A percentile compares a stretch with the other conserved stretches of the same genome.
Evolutionary conservation across 768 basidiomycete species (phyloP).

Genomic region (Boletus eberwhitei): DNA sequence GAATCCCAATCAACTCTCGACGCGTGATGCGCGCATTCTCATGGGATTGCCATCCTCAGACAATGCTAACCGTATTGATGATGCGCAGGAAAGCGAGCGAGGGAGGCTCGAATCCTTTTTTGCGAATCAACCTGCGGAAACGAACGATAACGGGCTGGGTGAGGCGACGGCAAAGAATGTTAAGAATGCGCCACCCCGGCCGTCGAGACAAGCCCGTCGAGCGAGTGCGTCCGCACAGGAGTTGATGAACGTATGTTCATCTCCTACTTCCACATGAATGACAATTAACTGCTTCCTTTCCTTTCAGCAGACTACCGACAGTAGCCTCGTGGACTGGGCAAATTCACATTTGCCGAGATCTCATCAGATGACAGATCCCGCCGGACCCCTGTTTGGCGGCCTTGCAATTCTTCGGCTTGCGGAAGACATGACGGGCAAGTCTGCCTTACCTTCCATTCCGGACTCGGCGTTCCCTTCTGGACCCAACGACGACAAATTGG

Average conservation of each 20-base stretch:
- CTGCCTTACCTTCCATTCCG: conserved; percentile 66
- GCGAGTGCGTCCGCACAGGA: conserved; percentile 31
- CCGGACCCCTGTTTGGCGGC: conserved; percentile 54
- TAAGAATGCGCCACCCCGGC: conserved; percentile 54
- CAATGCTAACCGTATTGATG: conserved; percentile 18
- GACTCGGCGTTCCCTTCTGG: conserved; percentile 75
- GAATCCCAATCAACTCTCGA: conserved; percentile 78
- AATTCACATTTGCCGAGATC: conserved; percentile 74
- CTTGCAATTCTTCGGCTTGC: conserved; percentile 81
- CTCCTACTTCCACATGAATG: neutral
- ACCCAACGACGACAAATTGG: conserved; percentile 72
- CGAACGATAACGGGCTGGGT: conserved; percentile 12
- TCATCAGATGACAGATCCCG: conserved; percentile 51
- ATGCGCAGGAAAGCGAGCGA: conserved; percentile 41
- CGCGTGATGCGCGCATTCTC: conserved; percentile 72
- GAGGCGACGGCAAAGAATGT: conserved; percentile 15
- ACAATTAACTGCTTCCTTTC: too few species aligned
- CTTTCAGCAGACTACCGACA: conserved; percentile 35
- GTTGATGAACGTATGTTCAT: conserved; percentile 14
- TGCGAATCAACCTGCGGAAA: conserved; percentile 34
- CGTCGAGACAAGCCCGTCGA: conserved; percentile 61
- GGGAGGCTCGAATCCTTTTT: conserved; percentile 55
- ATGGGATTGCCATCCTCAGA: conserved; percentile 52
- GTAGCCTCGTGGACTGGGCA: conserved; percentile 78
- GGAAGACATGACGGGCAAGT: conserved; percentile 69